Conservation (phyloP, 163 green algal genomes). For the Scenedesmus sp. region DNA sequence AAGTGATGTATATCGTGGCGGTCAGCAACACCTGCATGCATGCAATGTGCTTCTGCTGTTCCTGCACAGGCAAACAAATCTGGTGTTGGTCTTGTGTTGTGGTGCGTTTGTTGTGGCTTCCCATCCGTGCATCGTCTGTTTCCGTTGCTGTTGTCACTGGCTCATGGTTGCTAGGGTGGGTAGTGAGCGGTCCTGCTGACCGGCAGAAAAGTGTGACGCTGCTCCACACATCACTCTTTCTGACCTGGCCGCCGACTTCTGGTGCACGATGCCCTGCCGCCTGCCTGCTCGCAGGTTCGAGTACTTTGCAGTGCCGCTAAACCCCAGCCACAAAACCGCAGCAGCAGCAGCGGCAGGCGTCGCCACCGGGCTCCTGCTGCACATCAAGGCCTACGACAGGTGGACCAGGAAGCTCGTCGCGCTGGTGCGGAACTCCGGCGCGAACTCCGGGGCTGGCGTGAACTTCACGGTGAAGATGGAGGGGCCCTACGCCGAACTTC, state of each 20-base stretch:
- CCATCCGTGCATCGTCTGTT: too few relatives aligned
- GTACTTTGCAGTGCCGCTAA: slow-evolving; percentile 37
- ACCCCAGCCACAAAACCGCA: not conserved
- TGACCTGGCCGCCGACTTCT: too few relatives aligned
- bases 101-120: not conserved
- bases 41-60: too few relatives aligned
- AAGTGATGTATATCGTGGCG: not conserved
- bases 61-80: too few relatives aligned
- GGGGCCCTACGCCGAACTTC: slow-evolving; percentile 48
- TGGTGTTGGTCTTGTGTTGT: not conserved
- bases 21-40: too few relatives aligned
- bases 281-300: slow-evolving; percentile 27
- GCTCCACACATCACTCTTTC: too few relatives aligned
- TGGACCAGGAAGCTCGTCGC: slow-evolving; percentile 32
- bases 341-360: not conserved
- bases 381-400: slow-evolving; percentile 50
- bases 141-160: not conserved
- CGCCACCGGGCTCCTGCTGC: not conserved
- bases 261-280: too few relatives aligned
- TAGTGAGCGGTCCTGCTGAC: too few relatives aligned
- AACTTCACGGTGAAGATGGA: slow-evolving; percentile 37
- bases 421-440: not conserved
- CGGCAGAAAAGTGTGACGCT: too few relatives aligned
- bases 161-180: too few relatives aligned
- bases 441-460: not conserved